Evolutionary conservation across 2,329 filamentous ascomycete species (phyloP), one percentile per base, ranked within the genome.

Genomic region (Colletotrichum liaoningense): DNA sequence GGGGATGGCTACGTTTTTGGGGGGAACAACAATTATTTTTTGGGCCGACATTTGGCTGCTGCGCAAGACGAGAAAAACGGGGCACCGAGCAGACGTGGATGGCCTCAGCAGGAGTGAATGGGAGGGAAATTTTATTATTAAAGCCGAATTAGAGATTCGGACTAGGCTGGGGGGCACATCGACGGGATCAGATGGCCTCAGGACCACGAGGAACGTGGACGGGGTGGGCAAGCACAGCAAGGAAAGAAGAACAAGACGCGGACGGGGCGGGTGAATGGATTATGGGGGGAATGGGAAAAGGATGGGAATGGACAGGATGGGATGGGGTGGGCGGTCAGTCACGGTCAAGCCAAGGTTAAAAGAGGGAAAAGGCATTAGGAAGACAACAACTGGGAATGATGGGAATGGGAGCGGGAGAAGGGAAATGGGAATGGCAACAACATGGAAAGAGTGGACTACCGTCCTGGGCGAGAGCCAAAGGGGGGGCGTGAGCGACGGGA

Each of bases 1-100:
- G 85, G 86, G 85, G 86, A 88, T 87, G 85, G 84, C 84, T 87
- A 85, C 84, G 82, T 83, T 86, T 86, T 87, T 85, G 83, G 80
- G 80, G 80, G 78, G 77, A 81, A 82, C 80, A 82, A 81, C 77
- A 81, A 83, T 83, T 83, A 83, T 84, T 82, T 83, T 80, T 81
- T 82, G 83, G 69, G 73, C 69, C 69, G 73, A 69, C 70, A 58
- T 74, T 74, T 83, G 83, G 83, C 70, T 70, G 72, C 79, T 81
- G 80, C 79, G 77, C 77, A 80, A 75, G 78, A 79, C 73, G 79
- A 81, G 81, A 87, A 87, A 87, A 87, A 83, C 84, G 85, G 86
- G 86, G 85, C 85, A 76, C 72, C 81, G 78, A 83, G 68, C 68
- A 74, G 72, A 72, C 72, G 72, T 67, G 69, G 69, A 71, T 71